phyloP scores from a whole-genome alignment of 2,329 filamentous ascomycete genomes.

The Penicillium psychrosexuale region DNA sequence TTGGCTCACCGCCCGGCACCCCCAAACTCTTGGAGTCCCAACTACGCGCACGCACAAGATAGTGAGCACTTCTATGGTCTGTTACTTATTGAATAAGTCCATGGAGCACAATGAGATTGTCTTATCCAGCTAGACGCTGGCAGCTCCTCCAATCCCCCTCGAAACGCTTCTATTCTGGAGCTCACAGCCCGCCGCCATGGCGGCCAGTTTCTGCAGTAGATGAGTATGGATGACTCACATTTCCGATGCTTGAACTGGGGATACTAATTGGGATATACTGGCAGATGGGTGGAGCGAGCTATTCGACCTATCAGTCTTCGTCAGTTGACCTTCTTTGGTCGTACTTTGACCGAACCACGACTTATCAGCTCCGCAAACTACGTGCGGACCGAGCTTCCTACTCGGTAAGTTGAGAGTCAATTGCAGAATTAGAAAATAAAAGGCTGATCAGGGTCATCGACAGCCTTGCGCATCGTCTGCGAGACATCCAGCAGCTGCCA shows the following conservation, averaged over 20 bases:
- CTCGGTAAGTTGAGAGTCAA: constrained; percentile 54
- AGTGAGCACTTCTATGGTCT: background rate
- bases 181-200: constrained; percentile 52
- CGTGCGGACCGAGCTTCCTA: constrained; percentile 89
- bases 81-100: constrained; percentile 13
- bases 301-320: constrained; percentile 93
- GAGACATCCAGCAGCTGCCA: constrained; percentile 94
- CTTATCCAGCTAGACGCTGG: constrained; percentile 36
- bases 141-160: constrained; percentile 23
- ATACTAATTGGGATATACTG: constrained; percentile 14
- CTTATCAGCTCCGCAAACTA: constrained; percentile 96
- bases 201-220: constrained; percentile 58
- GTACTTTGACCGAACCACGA: constrained; percentile 83
- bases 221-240: constrained; percentile 47
- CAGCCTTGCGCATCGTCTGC: constrained; percentile 86
- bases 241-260: background rate
- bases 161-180: constrained; percentile 28
- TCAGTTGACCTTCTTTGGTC: constrained; percentile 95
- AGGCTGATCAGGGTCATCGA: background rate
- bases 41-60: background rate
- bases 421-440: background rate
- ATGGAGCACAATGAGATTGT: constrained; percentile 38
- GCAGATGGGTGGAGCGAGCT: constrained; percentile 87
- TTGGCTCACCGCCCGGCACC: constrained; percentile 11
- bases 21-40: constrained; percentile 1